Evolutionary conservation across 176 grass and related monocot species (phyloP).

Genomic region (Aechmea fasciata): DNA sequence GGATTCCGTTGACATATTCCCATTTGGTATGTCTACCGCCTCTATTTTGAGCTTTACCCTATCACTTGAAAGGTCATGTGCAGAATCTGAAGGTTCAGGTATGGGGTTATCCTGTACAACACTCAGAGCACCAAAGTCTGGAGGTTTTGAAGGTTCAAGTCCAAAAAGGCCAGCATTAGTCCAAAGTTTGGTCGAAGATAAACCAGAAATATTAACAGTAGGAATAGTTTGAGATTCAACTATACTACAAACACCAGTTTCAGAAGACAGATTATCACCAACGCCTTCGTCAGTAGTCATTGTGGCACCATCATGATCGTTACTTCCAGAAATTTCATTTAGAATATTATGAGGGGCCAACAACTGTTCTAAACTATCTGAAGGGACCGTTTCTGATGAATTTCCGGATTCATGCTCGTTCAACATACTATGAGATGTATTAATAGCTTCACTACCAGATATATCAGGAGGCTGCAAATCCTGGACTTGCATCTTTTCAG

Average conservation of each 20-base stretch:
- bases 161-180: conserved; percentile 98
- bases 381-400: conserved; percentile 37
- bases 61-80: conserved; percentile 15
- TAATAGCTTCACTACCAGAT: conserved; percentile 16
- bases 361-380: conserved; percentile 20
- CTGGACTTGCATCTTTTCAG: conserved; percentile 20
- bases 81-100: conserved; percentile 29
- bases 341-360: conserved; percentile 20
- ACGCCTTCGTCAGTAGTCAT: conserved; percentile 24
- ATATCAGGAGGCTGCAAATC: conserved; percentile 31
- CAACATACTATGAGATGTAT: conserved; percentile 18
- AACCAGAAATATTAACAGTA: conserved; percentile 27
- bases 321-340: conserved; percentile 35
- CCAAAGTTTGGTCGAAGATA: conserved; percentile 75
- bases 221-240: conserved; percentile 18
- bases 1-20: conserved; percentile 22
- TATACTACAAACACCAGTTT: conserved; percentile 17
- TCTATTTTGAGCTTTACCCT: background rate
- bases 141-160: conserved; percentile 90
- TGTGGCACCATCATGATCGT: conserved; percentile 18
- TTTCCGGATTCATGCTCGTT: conserved; percentile 20
- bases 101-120: conserved; percentile 25
- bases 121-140: conserved; percentile 47
- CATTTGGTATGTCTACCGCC: conserved; percentile 17
- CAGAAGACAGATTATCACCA: conserved; percentile 25